Base-by-base conservation (phyloP, 2,329 filamentous ascomycete species). In the Acrodontium crateriforme region DNA sequence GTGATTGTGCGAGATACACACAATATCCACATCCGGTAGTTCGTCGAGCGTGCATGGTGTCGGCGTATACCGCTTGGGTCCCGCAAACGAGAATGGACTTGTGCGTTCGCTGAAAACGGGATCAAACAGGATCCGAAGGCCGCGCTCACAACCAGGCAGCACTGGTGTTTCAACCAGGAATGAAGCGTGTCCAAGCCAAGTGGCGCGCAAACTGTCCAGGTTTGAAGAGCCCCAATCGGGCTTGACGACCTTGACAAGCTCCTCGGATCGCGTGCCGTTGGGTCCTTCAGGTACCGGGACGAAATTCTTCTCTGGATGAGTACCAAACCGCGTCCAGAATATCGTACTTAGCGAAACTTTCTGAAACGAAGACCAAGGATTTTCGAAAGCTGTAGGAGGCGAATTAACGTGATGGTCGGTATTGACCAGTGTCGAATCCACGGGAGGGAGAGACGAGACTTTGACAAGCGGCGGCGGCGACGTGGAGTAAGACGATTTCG, bases 1-100 rank as follows among this genome's bases (percentile, higher is more conserved):
- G 40, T 71, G 67, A 37, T 69, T 65, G 42, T 71, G 67, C 29
- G 59, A 65, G 25, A 71, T 66, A 32, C 58, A 49, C 3, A 71
- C 54, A 3, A 62, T 42, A 30, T 71, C 66, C 7, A 69, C 49
- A 2, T 63, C 54, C 0, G 67, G 66, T 3, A 70, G 41, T 11
- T 67, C 63, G 2, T 60, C 50, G 2, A 67, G 39, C 1, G 43
- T 38, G 40, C 65, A 70, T 1, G 67, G 67, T 3, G 62, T 53
- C 3, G 59, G 62, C 9, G 60, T 63, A 30, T 67, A 67, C 18
- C 67, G 53, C 27, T 64, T 60, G 0, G 67, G 67, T 0, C 66
- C 67, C 1, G 59, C 39, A 29, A 54, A 54, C 10, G 52, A 47
- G 20, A 60, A 57, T 0, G 63, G 63, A 9, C 60, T 59, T 13